Evolutionary conservation across 805 yeast genomes (phyloP), one percentile per base, ranked within the genome.

Genomic region (Kluyveromyces aestuarii): DNA sequence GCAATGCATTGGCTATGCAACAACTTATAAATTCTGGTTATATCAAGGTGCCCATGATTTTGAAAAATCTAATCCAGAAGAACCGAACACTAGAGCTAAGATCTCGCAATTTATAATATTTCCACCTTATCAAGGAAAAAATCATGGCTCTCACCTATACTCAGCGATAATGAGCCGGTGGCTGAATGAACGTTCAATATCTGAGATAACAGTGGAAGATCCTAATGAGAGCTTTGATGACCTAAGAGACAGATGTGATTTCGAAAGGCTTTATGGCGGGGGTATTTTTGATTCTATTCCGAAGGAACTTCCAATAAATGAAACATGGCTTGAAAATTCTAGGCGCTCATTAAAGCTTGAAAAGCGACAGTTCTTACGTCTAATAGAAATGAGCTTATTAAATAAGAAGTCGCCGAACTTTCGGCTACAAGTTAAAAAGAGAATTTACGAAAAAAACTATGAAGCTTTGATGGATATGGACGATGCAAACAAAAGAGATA

Each of bases 221-320:
- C 98, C 98, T 2, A 86, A 84, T 60, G 96, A 89, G 61, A 79
- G 80, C 36, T 91, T 93, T 67, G 99, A 93, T 61, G 95, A 87
- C 60, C 70, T 93, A 55, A 75, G 99, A 50, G 97, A 93, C 62
- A 71, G 91, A 33, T 76, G 81, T 53, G 98, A 93, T 60, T 70
- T 88, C 55, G 66, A 69, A 49, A 68, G 82, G 55, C 62, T 83
- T 33, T 63, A 66, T 37, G 57, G 63, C 25, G 51, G 51, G 1
- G 66, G 69, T 0, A 57, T 69, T 42, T 59, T 73, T 27, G 51
- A 61, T 8, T 57, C 64, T n/a, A 49, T 71, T 49, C 52, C 59
- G 55, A 39, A 58, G 49, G 46, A 55, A 41, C 56, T 61, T 30
- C 65, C 68, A 38, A 46, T 55, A 33, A 49, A 49, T 44, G 56